phyloP scores from a whole-genome alignment of 306 rosid species.

The Gynostemma pentaphyllum region DNA sequence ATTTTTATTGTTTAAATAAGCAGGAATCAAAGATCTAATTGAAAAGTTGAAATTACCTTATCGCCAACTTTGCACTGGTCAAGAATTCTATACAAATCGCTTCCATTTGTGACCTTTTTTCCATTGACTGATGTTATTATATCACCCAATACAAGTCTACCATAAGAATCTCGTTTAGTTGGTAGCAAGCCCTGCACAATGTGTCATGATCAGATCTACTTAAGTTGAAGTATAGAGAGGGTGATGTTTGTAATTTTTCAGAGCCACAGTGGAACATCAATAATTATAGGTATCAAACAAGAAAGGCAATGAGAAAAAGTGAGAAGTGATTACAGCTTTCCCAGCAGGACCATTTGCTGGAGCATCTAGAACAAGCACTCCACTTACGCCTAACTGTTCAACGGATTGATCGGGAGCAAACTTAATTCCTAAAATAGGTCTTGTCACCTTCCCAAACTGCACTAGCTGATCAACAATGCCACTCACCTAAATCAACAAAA shows the following conservation, averaged over 20 bases:
- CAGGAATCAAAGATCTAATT: background rate
- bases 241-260: background rate
- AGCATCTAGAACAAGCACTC: slow-evolving; percentile 96
- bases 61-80: slow-evolving; percentile 98
- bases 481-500: slow-evolving; percentile 41
- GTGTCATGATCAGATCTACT: slow-evolving; percentile 6
- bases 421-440: slow-evolving; percentile 95
- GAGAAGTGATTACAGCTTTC: slow-evolving; percentile 52
- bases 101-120: slow-evolving; percentile 67
- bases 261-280: background rate
- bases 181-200: slow-evolving; percentile 63
- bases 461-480: slow-evolving; percentile 98
- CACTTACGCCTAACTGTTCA: slow-evolving; percentile 88
- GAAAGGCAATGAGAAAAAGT: background rate
- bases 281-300: background rate
- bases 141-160: slow-evolving; percentile 93
- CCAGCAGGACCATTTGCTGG: slow-evolving; percentile 93
- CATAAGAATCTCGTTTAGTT: slow-evolving; percentile 87
- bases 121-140: slow-evolving; percentile 88
- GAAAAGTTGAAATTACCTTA: slow-evolving; percentile 34
- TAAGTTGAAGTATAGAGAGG: background rate
- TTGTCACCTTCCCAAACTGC: slow-evolving; percentile 87
- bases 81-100: slow-evolving; percentile 94
- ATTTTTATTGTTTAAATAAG: background rate
- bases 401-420: slow-evolving; percentile 99